Evolutionary conservation across 768 basidiomycete genomes (phyloP).

Genomic region (Megacollybia marginata): DNA sequence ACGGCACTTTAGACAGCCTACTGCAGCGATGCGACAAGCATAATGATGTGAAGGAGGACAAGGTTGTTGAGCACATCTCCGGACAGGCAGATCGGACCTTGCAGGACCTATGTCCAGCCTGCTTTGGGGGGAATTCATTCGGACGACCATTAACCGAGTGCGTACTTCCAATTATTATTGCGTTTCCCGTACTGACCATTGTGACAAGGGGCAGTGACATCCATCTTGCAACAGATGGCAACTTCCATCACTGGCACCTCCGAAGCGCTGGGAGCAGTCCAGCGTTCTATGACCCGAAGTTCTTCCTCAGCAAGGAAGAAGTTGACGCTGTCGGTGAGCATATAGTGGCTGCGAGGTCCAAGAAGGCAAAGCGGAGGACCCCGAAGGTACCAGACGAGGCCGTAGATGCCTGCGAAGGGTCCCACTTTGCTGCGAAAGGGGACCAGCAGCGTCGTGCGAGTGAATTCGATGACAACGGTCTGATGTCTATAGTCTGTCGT

Average conservation of each 20-base stretch:
- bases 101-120: constrained; percentile 2
- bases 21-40: too few relatives aligned
- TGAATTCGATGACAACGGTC: constrained; percentile 6
- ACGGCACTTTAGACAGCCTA: too few relatives aligned
- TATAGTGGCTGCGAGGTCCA: background rate
- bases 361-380: background rate
- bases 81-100: background rate
- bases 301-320: background rate
- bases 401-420: background rate
- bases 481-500: background rate
- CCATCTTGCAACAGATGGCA: background rate
- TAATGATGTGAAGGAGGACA: too few relatives aligned
- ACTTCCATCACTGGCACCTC: background rate
- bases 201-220: background rate
- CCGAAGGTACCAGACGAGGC: background rate
- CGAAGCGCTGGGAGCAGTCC: background rate
- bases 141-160: background rate
- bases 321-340: background rate
- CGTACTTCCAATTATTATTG: background rate
- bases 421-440: constrained; percentile 5
- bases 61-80: too few relatives aligned
- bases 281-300: background rate
- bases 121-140: background rate
- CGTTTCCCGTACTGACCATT: background rate
- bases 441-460: background rate